Evolutionary conservation across 768 basidiomycete species (phyloP).

Genomic region (Dentipellis sp.): DNA sequence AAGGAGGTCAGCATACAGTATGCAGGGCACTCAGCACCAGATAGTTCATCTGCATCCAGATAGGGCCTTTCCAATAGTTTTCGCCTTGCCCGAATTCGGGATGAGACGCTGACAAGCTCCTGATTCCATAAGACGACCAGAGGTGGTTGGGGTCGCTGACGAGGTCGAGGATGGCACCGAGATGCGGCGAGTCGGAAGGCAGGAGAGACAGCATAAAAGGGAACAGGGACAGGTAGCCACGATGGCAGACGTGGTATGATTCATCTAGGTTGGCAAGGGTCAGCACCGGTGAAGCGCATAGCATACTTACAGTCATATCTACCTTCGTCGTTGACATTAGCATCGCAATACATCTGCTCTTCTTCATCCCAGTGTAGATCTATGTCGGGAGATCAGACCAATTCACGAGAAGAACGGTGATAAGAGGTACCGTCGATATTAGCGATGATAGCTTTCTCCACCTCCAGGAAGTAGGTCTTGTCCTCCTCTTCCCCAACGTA

Average conservation of each 20-base stretch:
- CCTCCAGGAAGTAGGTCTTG: constrained; percentile 60
- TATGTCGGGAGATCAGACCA: constrained; percentile 19
- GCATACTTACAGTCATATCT: constrained; percentile 7
- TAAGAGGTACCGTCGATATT: constrained; percentile 70
- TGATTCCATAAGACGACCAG: constrained; percentile 87
- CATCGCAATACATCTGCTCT: constrained; percentile 89
- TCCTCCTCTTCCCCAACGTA: constrained; percentile 87
- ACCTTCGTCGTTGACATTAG: constrained; percentile 81
- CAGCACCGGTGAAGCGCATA: neutral
- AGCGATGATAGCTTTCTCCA: constrained; percentile 70
- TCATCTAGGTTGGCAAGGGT: constrained; percentile 49
- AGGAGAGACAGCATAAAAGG: constrained; percentile 84
- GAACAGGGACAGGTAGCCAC: constrained; percentile 91
- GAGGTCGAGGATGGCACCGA: constrained; percentile 74
- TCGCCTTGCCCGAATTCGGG: constrained; percentile 88
- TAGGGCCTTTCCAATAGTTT: constrained; percentile 96
- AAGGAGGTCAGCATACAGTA: constrained; percentile 37
- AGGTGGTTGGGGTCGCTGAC: constrained; percentile 74
- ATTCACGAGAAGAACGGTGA: neutral
- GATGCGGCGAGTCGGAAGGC: constrained; percentile 64
- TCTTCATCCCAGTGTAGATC: constrained; percentile 93
- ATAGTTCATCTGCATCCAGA: constrained; percentile 99
- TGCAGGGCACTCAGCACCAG: constrained; percentile 72
- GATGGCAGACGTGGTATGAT: constrained; percentile 84
- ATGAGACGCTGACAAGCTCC: constrained; percentile 82